phyloP scores from a whole-genome alignment of 2,329 filamentous ascomycete species.

The Cordyceps pruinosa region DNA sequence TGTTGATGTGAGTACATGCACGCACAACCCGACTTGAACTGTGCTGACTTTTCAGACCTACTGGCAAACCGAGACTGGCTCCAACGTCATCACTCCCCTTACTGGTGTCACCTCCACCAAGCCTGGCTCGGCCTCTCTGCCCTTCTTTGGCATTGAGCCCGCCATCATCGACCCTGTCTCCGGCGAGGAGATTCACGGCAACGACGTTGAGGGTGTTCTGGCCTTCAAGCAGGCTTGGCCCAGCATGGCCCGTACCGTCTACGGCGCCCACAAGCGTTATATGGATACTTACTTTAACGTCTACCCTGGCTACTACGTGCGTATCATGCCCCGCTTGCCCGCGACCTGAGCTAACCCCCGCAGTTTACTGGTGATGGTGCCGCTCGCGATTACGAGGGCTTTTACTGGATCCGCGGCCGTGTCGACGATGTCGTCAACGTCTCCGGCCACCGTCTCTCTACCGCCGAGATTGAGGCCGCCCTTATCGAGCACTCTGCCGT shows the following conservation, averaged over 20 bases:
- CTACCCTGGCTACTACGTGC: slow-evolving; percentile 95
- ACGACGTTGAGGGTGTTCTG: slow-evolving; percentile 94
- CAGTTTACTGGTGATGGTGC: slow-evolving; percentile 91
- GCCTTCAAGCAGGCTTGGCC: slow-evolving; percentile 98
- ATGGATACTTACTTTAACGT: slow-evolving; percentile 98
- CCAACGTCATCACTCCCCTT: slow-evolving; percentile 88
- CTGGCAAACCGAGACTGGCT: slow-evolving; percentile 99
- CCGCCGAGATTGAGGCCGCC: slow-evolving; percentile 95
- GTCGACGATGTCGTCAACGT: slow-evolving; percentile 99
- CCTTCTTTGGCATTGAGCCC: slow-evolving; percentile 97
- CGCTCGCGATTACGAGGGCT: slow-evolving; percentile 92
- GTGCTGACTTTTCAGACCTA: slow-evolving; percentile 62
- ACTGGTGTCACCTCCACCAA: slow-evolving; percentile 93
- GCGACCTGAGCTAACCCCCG: slow-evolving; percentile 1
- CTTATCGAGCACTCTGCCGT: slow-evolving; percentile 86
- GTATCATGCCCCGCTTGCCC: slow-evolving; percentile 29
- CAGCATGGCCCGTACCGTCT: slow-evolving; percentile 96
- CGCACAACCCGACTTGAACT: no score
- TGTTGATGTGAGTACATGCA: slow-evolving; percentile 73
- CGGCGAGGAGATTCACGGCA: slow-evolving; percentile 86
- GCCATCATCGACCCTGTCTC: slow-evolving; percentile 96
- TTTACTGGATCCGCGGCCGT: slow-evolving; percentile 99
- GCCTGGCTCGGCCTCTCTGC: slow-evolving; percentile 88
- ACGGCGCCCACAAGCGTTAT: slow-evolving; percentile 95
- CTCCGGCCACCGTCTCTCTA: slow-evolving; percentile 90